Evolutionary conservation across 495 filamentous ascomycete species (phyloP).

Genomic region (Letharia columbiana): DNA sequence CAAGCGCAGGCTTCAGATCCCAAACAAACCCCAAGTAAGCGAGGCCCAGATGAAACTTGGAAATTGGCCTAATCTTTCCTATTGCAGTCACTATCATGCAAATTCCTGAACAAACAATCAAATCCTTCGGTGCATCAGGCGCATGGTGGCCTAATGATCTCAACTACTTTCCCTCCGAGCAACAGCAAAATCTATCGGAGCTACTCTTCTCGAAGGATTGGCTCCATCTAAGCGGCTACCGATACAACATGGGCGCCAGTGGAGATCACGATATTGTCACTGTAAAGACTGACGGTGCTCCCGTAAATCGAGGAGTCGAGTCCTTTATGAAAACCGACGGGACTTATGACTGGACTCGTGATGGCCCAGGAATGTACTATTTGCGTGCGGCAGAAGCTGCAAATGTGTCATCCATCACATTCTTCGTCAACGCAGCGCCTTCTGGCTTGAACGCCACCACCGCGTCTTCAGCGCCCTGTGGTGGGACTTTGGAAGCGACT

Average conservation of each 20-base stretch:
- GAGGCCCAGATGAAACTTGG: not conserved
- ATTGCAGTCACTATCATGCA: slow-evolving; percentile 1
- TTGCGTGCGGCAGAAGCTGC: slow-evolving; percentile 9
- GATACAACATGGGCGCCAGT: slow-evolving; percentile 17
- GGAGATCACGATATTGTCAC: not conserved
- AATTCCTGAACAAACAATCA: slow-evolving; percentile 16
- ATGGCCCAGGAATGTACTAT: slow-evolving; percentile 11
- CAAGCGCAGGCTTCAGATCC: slow-evolving; percentile 11
- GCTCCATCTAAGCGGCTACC: slow-evolving; percentile 15
- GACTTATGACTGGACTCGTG: slow-evolving; percentile 15
- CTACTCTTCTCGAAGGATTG: slow-evolving; percentile 15
- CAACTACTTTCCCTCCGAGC: slow-evolving; percentile 11
- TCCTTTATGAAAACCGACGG: slow-evolving; percentile 15
- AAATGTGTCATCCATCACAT: slow-evolving; percentile 13
- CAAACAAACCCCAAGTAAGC: not conserved
- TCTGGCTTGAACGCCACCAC: slow-evolving; percentile 7
- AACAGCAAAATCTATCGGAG: slow-evolving; percentile 14
- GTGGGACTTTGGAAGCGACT: not conserved
- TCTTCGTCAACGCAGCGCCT: slow-evolving; percentile 14
- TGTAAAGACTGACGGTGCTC: not conserved
- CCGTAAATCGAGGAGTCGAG: slow-evolving; percentile 3
- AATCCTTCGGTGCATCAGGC: slow-evolving; percentile 15
- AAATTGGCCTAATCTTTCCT: not conserved
- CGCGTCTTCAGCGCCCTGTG: slow-evolving; percentile 1
- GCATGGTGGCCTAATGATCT: slow-evolving; percentile 19